Conservation (phyloP, 768 basidiomycete genomes). For the Tephrocybe sp. region DNA sequence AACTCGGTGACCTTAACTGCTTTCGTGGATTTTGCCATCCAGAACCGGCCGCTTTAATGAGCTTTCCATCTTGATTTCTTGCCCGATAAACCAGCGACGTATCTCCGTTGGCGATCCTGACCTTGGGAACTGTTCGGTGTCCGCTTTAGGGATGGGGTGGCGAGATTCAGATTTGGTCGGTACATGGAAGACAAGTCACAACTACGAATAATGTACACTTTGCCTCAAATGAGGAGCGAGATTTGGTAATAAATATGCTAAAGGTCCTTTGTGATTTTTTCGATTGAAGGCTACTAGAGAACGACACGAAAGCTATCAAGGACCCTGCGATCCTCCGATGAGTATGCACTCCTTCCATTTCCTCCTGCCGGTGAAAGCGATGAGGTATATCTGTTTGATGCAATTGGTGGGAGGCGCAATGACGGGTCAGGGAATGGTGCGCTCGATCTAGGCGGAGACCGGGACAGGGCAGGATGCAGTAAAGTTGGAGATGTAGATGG, state of each 20-base stretch:
- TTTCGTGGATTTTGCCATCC: conserved; percentile 21
- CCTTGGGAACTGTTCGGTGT: not conserved
- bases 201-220: no score
- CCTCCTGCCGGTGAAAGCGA: conserved; percentile 20
- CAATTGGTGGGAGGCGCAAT: conserved; percentile 19
- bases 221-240: no score
- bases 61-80: conserved; percentile 1
- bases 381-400: conserved; percentile 6
- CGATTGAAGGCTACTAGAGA: not conserved
- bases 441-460: conserved; percentile 5
- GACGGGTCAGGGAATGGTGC: conserved; percentile 7
- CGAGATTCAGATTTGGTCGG: no score
- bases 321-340: conserved; percentile 38
- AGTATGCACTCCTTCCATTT: conserved; percentile 24
- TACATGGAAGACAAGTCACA: no score
- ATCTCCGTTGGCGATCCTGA: conserved; percentile 11
- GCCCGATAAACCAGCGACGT: conserved; percentile 21
- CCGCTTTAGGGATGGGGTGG: no score
- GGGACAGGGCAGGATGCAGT: conserved; percentile 8
- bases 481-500: conserved; percentile 11
- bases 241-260: no score
- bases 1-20: conserved; percentile 27
- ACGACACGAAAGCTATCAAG: not conserved
- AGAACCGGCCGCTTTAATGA: not conserved
- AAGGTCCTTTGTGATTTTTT: no score